These are phyloP conservation scores for Phytopythium litorale DNA, from an alignment of 352 stramenopile genomes.

Conservation along the genomic window DNA sequence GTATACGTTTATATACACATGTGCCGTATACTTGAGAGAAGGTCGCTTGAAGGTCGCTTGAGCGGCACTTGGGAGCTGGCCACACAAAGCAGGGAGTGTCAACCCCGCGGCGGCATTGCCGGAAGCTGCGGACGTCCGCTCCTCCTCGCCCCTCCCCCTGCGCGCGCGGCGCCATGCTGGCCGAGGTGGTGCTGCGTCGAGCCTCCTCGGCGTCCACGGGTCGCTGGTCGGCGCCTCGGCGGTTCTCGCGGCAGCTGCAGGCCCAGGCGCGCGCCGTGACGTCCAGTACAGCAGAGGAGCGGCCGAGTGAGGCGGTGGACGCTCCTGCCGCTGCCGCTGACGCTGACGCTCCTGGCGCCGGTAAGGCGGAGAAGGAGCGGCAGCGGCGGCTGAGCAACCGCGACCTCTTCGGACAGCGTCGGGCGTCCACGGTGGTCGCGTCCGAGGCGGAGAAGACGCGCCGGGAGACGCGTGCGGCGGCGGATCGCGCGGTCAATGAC, in stretches of 20 bases:
- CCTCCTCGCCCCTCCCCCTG: background rate
- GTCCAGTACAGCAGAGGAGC: constrained; percentile 4
- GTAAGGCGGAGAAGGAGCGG: background rate
- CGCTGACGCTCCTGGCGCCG: background rate
- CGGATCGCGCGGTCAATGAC: background rate
- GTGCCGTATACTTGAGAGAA: background rate
- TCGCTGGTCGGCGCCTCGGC: constrained; percentile 16
- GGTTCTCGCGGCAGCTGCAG: constrained; percentile 17
- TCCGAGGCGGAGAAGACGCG: background rate
- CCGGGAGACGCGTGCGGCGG: background rate
- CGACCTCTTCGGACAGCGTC: background rate
- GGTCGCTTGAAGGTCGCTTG: constrained; percentile 1
- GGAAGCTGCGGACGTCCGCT: background rate
- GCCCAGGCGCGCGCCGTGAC: constrained; percentile 10
- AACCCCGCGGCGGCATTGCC: background rate
- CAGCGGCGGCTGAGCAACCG: background rate
- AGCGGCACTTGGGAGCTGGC: background rate
- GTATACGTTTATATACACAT: background rate
- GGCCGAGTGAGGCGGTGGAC: background rate
- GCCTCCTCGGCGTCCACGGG: constrained; percentile 7
- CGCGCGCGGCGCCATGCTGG: background rate
- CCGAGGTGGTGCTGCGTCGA: constrained; percentile 5
- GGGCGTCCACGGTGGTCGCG: background rate
- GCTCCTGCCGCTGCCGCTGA: background rate
- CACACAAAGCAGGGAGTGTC: constrained; percentile 2